Percentiles rank a stretch among this genome's conserved stretches.
Conservation (phyloP, 345 rosid species). For the Salix arbutifolia region DNA sequence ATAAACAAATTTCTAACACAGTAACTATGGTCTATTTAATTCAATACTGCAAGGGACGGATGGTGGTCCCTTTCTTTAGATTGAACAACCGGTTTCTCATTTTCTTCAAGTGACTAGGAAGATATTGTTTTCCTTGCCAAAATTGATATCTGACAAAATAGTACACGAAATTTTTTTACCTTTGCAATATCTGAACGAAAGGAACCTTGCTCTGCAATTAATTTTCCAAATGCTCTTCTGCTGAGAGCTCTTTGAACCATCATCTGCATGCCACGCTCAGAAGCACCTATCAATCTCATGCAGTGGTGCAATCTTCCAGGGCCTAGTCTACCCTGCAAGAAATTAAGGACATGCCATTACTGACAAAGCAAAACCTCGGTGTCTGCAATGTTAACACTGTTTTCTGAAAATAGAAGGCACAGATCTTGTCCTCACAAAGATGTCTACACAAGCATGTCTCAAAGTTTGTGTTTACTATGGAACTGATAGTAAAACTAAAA, state of each 20-base stretch:
- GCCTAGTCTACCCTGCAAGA: slow-evolving; percentile 87
- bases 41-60: neutral
- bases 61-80: neutral
- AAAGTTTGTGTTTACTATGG: neutral
- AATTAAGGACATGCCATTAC: neutral
- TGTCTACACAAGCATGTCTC: neutral
- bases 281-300: slow-evolving; percentile 93
- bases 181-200: slow-evolving; percentile 82
- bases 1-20: neutral
- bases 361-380: neutral
- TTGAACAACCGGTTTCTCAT: neutral
- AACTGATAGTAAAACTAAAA: neutral
- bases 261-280: slow-evolving; percentile 96
- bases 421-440: neutral
- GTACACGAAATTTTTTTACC: slow-evolving; percentile 31
- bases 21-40: neutral
- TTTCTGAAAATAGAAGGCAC: neutral
- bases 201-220: slow-evolving; percentile 84
- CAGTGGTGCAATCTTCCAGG: slow-evolving; percentile 99
- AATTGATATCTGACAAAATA: neutral
- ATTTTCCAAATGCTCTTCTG: slow-evolving; percentile 77
- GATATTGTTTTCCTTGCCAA: neutral
- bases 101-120: neutral
- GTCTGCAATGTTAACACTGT: neutral
- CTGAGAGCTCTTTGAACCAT: slow-evolving; percentile 81